Conservation (phyloP, 2,329 filamentous ascomycete species). For the Monosporascus sp. region DNA sequence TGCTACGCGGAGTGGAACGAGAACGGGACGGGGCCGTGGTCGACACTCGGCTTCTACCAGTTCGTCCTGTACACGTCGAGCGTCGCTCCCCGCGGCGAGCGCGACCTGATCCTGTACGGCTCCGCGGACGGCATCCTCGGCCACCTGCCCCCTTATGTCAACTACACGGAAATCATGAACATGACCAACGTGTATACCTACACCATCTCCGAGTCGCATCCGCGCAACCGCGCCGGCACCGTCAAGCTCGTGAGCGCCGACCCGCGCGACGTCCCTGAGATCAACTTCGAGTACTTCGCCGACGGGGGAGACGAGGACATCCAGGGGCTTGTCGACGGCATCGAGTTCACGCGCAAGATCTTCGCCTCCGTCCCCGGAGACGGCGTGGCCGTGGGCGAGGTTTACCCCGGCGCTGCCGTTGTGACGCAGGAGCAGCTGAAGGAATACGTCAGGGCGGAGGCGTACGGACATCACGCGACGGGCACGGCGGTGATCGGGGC, state of each 20-base stretch:
- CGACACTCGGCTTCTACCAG: constrained; percentile 27
- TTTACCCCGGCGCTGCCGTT: constrained; percentile 17
- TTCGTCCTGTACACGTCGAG: constrained; percentile 24
- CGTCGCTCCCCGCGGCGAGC: constrained; percentile 20
- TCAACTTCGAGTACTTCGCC: constrained; percentile 56
- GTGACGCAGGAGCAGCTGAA: constrained; percentile 15
- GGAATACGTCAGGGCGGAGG: constrained; percentile 20
- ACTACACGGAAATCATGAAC: constrained; percentile 23
- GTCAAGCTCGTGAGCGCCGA: constrained; percentile 56
- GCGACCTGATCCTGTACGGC: constrained; percentile 32
- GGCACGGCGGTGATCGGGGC: constrained; percentile 8
- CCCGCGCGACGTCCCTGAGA: constrained; percentile 57
- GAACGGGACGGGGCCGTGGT: constrained; percentile 24
- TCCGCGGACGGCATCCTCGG: constrained; percentile 34
- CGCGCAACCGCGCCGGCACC: constrained; percentile 53
- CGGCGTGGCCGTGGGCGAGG: constrained; percentile 26
- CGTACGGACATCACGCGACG: constrained; percentile 24
- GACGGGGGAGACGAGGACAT: constrained; percentile 42
- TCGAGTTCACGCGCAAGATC: constrained; percentile 45
- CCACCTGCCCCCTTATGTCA: constrained; percentile 33
- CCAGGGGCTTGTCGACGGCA: constrained; percentile 50
- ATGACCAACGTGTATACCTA: constrained; percentile 38
- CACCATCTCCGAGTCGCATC: constrained; percentile 50
- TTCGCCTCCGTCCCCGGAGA: constrained; percentile 34
- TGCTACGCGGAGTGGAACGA: constrained; percentile 19